Evolutionary conservation across 2,329 filamentous ascomycete species (phyloP).

Genomic region (Penicillium sumatraense): DNA sequence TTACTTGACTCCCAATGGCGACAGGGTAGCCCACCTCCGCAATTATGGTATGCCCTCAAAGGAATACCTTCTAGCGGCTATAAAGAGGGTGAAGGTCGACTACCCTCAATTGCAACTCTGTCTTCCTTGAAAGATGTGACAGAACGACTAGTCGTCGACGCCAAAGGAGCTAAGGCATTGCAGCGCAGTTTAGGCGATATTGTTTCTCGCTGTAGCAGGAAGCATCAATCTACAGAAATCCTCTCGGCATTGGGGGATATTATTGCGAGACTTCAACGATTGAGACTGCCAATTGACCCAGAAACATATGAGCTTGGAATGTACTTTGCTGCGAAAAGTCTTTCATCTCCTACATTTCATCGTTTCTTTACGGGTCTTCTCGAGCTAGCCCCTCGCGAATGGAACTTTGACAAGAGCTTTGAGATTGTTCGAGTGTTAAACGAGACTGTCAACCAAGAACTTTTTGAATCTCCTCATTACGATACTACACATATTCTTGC

Average conservation of each 20-base stretch:
- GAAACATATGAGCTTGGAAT: slow-evolving; percentile 32
- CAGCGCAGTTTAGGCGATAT: slow-evolving; percentile 21
- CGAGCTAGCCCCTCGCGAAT: slow-evolving; percentile 1
- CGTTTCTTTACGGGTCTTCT: slow-evolving; percentile 20
- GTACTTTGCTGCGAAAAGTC: slow-evolving; percentile 34
- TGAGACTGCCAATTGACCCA: slow-evolving; percentile 16
- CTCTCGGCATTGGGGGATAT: slow-evolving; percentile 36
- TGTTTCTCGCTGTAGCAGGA: slow-evolving; percentile 29
- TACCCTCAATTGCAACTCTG: slow-evolving; percentile 9
- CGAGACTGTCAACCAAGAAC: slow-evolving; percentile 23
- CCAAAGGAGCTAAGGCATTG: slow-evolving; percentile 8
- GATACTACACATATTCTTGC: slow-evolving; percentile 26
- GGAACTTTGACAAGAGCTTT: slow-evolving; percentile 10
- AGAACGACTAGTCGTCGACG: slow-evolving; percentile 28
- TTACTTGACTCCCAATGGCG: slow-evolving; percentile 31
- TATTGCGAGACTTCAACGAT: slow-evolving; percentile 29
- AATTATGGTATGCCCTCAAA: slow-evolving; percentile 29
- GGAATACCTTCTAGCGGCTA: slow-evolving; percentile 1
- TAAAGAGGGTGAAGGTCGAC: slow-evolving; percentile 4
- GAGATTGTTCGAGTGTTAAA: slow-evolving; percentile 28
- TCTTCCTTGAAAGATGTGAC: slow-evolving; percentile 27
- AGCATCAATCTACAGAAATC: slow-evolving; percentile 35
- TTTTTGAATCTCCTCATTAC: slow-evolving; percentile 26
- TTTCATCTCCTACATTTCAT: slow-evolving; percentile 34
- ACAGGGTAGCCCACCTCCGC: slow-evolving; percentile 17